Percentiles rank a stretch among this genome's conserved stretches.
These are phyloP conservation scores for Leccinum uliginosum DNA, from an alignment of 768 basidiomycete species.

Conservation along the genomic window DNA sequence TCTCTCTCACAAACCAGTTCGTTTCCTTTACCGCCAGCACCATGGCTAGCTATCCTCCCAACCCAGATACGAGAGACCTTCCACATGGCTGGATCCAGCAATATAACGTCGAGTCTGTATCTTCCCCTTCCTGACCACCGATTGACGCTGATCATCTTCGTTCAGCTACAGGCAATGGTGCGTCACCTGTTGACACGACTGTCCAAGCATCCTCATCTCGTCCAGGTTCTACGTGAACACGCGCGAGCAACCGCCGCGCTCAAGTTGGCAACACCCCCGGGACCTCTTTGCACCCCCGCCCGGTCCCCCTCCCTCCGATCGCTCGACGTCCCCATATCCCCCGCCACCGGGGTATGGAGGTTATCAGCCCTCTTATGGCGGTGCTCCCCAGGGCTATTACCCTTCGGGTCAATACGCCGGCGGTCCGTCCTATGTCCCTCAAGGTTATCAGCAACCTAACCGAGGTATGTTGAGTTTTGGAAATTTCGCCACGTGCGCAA, in stretches of 20 bases:
- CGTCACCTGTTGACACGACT: constrained; percentile 12
- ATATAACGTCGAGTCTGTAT: constrained; percentile 61
- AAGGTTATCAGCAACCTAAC: background rate
- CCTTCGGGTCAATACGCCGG: background rate
- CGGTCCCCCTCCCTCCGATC: constrained; percentile 45
- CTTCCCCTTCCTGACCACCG: constrained; percentile 4
- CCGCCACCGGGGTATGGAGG: constrained; percentile 14
- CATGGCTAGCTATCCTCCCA: constrained; percentile 44
- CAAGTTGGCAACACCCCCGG: constrained; percentile 70
- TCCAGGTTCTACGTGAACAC: constrained; percentile 75
- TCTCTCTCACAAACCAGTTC: constrained; percentile 21
- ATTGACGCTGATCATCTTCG: constrained; percentile 24
- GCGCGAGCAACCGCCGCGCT: constrained; percentile 52
- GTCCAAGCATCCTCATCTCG: background rate
- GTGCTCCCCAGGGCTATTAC: constrained; percentile 12
- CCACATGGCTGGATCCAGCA: constrained; percentile 68
- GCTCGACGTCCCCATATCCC: constrained; percentile 31
- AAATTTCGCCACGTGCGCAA: background rate
- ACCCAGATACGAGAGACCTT: constrained; percentile 56
- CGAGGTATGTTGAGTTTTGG: constrained; percentile 17
- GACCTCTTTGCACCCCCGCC: constrained; percentile 41
- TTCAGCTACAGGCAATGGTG: constrained; percentile 65
- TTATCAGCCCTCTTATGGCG: constrained; percentile 13
- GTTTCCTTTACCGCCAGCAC: constrained; percentile 14
- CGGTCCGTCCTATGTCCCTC: background rate